phyloP scores from a whole-genome alignment of 1,284 basidiomycete species.

The Gomphus bonarii region DNA sequence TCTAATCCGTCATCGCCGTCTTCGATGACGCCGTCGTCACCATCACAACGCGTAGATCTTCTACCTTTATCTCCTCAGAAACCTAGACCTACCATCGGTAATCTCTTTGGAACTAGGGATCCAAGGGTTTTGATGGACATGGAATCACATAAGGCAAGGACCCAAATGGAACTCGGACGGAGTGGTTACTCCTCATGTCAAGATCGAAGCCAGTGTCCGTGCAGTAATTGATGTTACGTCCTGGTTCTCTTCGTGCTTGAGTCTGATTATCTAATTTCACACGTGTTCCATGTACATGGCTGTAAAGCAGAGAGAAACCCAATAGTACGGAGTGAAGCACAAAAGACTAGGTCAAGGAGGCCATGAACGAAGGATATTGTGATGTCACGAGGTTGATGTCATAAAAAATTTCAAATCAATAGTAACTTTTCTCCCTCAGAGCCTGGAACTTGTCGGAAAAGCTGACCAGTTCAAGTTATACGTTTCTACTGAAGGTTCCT shows the following conservation, averaged over 20 bases:
- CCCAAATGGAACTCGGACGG: neutral
- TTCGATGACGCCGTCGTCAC: neutral
- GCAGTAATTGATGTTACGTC: slow-evolving; percentile 70
- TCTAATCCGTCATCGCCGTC: neutral
- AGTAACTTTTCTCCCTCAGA: neutral
- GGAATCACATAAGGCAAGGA: slow-evolving; percentile 42
- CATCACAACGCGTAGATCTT: neutral
- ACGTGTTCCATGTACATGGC: neutral
- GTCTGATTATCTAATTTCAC: neutral
- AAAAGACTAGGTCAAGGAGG: slow-evolving; percentile 70
- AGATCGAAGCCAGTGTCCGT: slow-evolving; percentile 28
- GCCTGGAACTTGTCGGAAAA: slow-evolving; percentile 1
- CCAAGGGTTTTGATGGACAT: no score
- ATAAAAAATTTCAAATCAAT: neutral
- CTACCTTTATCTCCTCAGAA: neutral
- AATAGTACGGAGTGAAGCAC: slow-evolving; percentile 50
- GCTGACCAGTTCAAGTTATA: slow-evolving; percentile 44
- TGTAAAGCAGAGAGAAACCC: slow-evolving; percentile 51
- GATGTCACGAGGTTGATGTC: slow-evolving; percentile 65
- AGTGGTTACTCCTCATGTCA: slow-evolving; percentile 6
- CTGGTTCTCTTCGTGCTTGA: neutral
- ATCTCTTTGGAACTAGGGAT: slow-evolving; percentile 13
- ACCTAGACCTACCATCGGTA: neutral
- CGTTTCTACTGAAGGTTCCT: slow-evolving; percentile 20
- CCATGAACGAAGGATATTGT: slow-evolving; percentile 71